Evolutionary conservation across 1,284 basidiomycete genomes (phyloP).

Genomic region (Ustilago trichophora): DNA sequence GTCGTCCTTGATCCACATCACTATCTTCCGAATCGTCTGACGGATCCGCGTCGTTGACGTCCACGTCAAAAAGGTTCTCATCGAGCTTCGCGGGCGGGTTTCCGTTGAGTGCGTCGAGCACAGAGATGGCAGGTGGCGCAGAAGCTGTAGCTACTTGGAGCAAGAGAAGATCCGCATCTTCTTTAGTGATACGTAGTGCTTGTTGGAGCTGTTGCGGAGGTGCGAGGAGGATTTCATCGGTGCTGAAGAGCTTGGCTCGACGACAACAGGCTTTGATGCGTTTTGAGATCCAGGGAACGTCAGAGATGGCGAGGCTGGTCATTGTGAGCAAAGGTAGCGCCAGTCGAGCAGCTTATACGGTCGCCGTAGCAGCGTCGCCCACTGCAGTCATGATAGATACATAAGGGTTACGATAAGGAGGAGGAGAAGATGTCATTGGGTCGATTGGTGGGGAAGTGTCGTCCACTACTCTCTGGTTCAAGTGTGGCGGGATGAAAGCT

Average conservation of each 20-base stretch:
- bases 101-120: constrained; percentile 29
- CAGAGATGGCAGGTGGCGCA: constrained; percentile 22
- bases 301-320: constrained; percentile 28
- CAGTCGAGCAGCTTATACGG: too few relatives aligned
- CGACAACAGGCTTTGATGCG: constrained; percentile 47
- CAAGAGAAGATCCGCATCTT: constrained; percentile 20
- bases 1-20: not conserved
- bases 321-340: constrained; percentile 13
- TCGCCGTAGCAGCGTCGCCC: too few relatives aligned
- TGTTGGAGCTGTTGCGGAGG: constrained; percentile 23
- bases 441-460: too few relatives aligned
- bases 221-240: constrained; percentile 36
- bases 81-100: not conserved
- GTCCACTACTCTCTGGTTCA: too few relatives aligned
- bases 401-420: too few relatives aligned
- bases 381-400: too few relatives aligned
- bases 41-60: constrained; percentile 6
- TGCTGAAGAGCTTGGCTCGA: constrained; percentile 34
- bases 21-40: constrained; percentile 2
- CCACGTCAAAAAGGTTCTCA: constrained; percentile 4
- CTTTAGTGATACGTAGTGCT: constrained; percentile 12
- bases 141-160: constrained; percentile 27
- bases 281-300: constrained; percentile 38
- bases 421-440: too few relatives aligned
- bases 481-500: too few relatives aligned